These are phyloP conservation scores for Candida vaughaniae DNA, from an alignment of 805 yeast species.

Conservation along the genomic window DNA sequence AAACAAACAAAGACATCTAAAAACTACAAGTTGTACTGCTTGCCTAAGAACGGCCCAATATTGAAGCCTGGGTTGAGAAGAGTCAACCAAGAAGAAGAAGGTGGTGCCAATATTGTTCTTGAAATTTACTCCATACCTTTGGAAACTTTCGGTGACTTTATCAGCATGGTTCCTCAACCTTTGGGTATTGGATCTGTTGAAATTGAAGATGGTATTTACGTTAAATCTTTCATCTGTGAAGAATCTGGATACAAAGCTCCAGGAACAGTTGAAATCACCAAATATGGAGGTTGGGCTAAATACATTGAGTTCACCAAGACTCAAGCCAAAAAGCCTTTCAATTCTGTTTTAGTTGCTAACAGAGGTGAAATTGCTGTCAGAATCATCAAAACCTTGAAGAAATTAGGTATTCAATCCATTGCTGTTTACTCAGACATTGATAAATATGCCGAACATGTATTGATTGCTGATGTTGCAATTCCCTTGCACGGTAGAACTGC, in stretches of 20 bases:
- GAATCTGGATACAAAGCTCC: slow-evolving; percentile 74
- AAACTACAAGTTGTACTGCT: slow-evolving; percentile 74
- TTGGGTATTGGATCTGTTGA: slow-evolving; percentile 94
- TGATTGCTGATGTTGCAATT: slow-evolving; percentile 76
- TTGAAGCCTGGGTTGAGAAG: slow-evolving; percentile 89
- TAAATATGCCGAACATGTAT: slow-evolving; percentile 82
- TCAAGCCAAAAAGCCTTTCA: slow-evolving; percentile 55
- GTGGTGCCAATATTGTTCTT: slow-evolving; percentile 63
- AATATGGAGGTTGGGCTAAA: slow-evolving; percentile 83
- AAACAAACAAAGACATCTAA: slow-evolving; percentile 67
- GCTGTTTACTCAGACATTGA: slow-evolving; percentile 93
- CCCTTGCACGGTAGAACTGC: slow-evolving; percentile 81
- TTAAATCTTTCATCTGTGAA: slow-evolving; percentile 93
- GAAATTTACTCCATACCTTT: slow-evolving; percentile 84
- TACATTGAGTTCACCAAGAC: slow-evolving; percentile 42
- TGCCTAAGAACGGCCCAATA: slow-evolving; percentile 78
- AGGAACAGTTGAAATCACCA: slow-evolving; percentile 80
- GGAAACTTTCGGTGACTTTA: slow-evolving; percentile 77
- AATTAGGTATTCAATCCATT: slow-evolving; percentile 72
- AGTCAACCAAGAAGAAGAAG: slow-evolving; percentile 29
- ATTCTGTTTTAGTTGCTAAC: slow-evolving; percentile 89
- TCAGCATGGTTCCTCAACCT: slow-evolving; percentile 89
- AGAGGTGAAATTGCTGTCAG: slow-evolving; percentile 98
- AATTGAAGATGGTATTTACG: slow-evolving; percentile 74
- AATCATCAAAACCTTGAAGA: slow-evolving; percentile 83